Evolutionary conservation across 495 filamentous ascomycete species (phyloP).

Genomic region (Parmelia sp.): DNA sequence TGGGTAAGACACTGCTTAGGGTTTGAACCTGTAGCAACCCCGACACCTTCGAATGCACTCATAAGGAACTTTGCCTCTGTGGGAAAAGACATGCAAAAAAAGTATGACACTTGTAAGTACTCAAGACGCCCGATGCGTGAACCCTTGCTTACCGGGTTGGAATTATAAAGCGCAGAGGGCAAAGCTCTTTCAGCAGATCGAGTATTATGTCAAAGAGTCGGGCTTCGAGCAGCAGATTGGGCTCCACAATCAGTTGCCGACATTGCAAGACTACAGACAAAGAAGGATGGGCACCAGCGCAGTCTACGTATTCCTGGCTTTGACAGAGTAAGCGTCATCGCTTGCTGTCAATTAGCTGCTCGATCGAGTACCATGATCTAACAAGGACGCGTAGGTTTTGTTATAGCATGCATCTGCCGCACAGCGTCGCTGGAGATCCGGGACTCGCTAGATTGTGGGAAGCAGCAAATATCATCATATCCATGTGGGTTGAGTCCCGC

Average conservation of each 20-base stretch:
- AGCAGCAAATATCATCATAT: neutral
- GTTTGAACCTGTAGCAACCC: neutral
- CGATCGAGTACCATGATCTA: no score
- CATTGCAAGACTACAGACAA: neutral
- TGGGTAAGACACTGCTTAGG: neutral
- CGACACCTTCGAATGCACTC: neutral
- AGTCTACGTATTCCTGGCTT: neutral
- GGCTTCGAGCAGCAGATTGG: neutral
- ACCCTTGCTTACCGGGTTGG: neutral
- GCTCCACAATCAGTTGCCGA: neutral
- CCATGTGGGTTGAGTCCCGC: neutral
- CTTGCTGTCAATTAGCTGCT: neutral
- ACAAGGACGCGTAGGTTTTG: neutral
- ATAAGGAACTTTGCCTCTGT: no score
- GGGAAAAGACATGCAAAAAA: no score
- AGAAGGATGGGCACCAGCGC: conserved; percentile 2
- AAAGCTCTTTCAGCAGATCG: neutral
- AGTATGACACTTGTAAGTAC: no score
- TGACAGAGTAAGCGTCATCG: conserved; percentile 2
- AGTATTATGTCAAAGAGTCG: conserved; percentile 3
- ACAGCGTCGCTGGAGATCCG: neutral
- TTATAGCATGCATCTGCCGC: neutral
- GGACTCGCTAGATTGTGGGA: neutral
- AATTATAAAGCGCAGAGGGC: neutral
- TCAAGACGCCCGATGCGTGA: neutral